phyloP scores from a whole-genome alignment of 1,284 basidiomycete genomes.

The Rhodofomes roseus region DNA sequence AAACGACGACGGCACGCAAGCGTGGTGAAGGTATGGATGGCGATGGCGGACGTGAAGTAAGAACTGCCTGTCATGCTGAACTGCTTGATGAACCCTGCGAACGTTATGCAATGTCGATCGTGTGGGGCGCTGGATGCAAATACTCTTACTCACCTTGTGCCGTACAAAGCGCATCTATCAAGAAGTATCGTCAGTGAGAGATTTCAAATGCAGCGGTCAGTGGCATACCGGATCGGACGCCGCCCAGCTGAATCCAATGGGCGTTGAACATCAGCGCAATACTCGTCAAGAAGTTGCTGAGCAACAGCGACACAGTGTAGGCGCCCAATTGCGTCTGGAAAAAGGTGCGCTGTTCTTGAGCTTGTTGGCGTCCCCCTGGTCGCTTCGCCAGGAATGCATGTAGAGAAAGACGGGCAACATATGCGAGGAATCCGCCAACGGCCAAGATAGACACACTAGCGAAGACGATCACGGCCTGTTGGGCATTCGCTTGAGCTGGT shows the following conservation, averaged over 20 bases:
- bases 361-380: not conserved
- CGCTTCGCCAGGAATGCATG: constrained; percentile 21
- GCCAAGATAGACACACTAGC: constrained; percentile 50
- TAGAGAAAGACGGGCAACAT: constrained; percentile 40
- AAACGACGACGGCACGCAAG: constrained; percentile 55
- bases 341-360: constrained; percentile 46
- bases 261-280: constrained; percentile 48
- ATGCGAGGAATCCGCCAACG: constrained; percentile 42
- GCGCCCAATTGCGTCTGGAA: constrained; percentile 68
- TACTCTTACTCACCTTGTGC: not conserved
- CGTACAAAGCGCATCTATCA: not conserved
- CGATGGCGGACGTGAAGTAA: constrained; percentile 63
- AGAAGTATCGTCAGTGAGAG: not conserved
- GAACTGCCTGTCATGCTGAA: constrained; percentile 57
- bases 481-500: not conserved
- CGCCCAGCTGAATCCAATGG: constrained; percentile 39
- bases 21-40: constrained; percentile 65
- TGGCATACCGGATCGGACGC: constrained; percentile 29
- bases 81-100: constrained; percentile 46
- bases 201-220: not conserved
- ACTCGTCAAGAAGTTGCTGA: constrained; percentile 52
- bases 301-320: constrained; percentile 58
- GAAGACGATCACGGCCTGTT: constrained; percentile 48
- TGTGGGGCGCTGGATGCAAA: too few species aligned
- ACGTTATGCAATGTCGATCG: constrained; percentile 33